Evolutionary conservation across 164 flowering plant genomes (phyloP).

Genomic region (Nymphaea colorata): DNA sequence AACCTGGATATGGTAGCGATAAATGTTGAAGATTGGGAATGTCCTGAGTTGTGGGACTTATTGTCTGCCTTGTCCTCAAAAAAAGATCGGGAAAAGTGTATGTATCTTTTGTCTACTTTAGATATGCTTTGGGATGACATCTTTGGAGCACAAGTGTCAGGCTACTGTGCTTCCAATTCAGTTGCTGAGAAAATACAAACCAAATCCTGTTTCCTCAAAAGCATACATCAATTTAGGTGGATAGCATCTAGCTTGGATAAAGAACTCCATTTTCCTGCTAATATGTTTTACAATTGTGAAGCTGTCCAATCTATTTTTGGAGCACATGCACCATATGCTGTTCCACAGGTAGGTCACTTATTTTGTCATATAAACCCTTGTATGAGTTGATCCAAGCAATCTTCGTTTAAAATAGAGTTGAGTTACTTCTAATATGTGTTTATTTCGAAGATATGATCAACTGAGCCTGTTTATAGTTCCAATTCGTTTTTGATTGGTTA

Average conservation of each 20-base stretch:
- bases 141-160: conserved; percentile 44
- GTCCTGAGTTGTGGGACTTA: conserved; percentile 47
- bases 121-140: conserved; percentile 70
- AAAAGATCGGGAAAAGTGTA: conserved; percentile 30
- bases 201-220: conserved; percentile 45
- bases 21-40: conserved; percentile 71
- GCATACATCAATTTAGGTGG: conserved; percentile 50
- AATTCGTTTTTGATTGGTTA: background rate
- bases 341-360: conserved; percentile 69
- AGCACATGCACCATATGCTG: conserved; percentile 63
- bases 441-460: background rate
- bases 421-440: background rate
- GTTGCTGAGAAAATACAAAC: conserved; percentile 21
- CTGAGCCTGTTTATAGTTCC: background rate
- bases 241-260: conserved; percentile 53
- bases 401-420: background rate
- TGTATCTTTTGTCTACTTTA: conserved; percentile 58
- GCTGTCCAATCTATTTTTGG: conserved; percentile 65
- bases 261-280: conserved; percentile 61
- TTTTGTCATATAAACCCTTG: background rate
- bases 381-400: background rate
- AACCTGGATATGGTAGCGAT: conserved; percentile 19
- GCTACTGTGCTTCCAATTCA: conserved; percentile 23
- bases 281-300: conserved; percentile 70
- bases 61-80: conserved; percentile 32